Evolutionary conservation across 108 stramenopile genomes (phyloP), one percentile per base, ranked within the genome.

Genomic region (Pseudonitzschia delicatissima): DNA sequence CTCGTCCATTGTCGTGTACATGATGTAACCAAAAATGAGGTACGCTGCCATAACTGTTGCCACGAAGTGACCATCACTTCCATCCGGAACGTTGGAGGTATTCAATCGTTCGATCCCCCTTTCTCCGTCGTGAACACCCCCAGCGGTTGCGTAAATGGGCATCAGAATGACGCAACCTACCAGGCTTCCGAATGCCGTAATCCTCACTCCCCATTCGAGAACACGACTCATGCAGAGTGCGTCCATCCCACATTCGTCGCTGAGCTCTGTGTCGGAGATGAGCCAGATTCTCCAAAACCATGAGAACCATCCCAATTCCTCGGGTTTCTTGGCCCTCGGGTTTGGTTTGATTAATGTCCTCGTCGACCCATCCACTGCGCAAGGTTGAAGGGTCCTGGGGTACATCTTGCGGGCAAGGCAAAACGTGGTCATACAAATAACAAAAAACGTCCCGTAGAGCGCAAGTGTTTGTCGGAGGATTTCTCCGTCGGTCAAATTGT

Each of bases 21-120:
- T 90, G 48, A 80, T 74, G 45, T 77, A 77, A 8, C 85, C 82
- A 77, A 87, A 87, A 27, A 87, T 58, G 0, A 81, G 58, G 53
- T 87, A 90, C 48, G 85, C 76, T 8, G 83, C 77, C 20, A 85
- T 9, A 0, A 80, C 85, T 1, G 85, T 87, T 9, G 77, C 85
- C 45, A 72, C 28, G 13, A 80, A 65, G 8, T 77, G 66, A 2
- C 21, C 29, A 18, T 48, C 47, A 35, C 60, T 72, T 25, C 77
- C 76, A n/a, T 73, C 61, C n/a, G 80, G 64, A 18, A 89, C 44
- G 58, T 85, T 77, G 5, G 81, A 65, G 28, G 66, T 66, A 21
- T 75, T 62, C 15, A 67, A 36, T 25, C 17, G 27, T 2, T 69
- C 75, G 31, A 81, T 50, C 52, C 61, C 55, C 11, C 27, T 15